These are phyloP conservation scores for Mallotus japonicus DNA, from an alignment of 441 rosid genomes.

Conservation along the genomic window DNA sequence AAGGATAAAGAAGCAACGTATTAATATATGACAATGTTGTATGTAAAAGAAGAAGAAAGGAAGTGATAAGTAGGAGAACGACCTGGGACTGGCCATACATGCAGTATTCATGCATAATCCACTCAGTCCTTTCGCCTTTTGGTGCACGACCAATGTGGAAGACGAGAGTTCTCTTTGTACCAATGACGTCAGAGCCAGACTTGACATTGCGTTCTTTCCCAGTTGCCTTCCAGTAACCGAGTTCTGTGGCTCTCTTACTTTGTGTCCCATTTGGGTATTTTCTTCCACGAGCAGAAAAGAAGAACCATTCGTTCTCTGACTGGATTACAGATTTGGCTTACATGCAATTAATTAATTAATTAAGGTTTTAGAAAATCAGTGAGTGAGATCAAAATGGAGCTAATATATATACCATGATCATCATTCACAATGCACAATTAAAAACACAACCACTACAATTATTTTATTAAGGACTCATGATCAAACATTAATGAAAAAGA, in stretches of 20 bases:
- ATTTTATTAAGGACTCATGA: too few species aligned
- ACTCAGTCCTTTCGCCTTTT: slow-evolving; percentile 85
- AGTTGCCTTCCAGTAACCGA: slow-evolving; percentile 91
- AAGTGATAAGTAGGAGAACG: not conserved
- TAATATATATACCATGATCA: too few species aligned
- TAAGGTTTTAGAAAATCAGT: too few species aligned
- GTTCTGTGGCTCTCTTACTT: slow-evolving; percentile 74
- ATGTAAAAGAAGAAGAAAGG: not conserved
- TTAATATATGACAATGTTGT: not conserved
- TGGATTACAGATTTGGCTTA: slow-evolving; percentile 54
- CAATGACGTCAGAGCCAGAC: slow-evolving; percentile 54
- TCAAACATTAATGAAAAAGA: too few species aligned
- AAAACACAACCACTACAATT: too few species aligned
- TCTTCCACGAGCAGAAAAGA: slow-evolving; percentile 77
- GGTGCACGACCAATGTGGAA: slow-evolving; percentile 90
- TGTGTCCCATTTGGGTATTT: slow-evolving; percentile 83
- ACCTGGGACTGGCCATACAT: slow-evolving; percentile 62
- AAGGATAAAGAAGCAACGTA: too few species aligned
- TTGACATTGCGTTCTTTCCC: slow-evolving; percentile 83
- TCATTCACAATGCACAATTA: too few species aligned
- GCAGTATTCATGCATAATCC: slow-evolving; percentile 87
- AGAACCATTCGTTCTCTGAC: slow-evolving; percentile 85
- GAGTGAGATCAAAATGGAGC: too few species aligned
- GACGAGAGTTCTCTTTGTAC: slow-evolving; percentile 82
- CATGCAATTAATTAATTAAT: too few species aligned